Percentiles rank a stretch among this genome's conserved stretches.
phyloP scores from a whole-genome alignment of 257 asterid genomes.

The Parsonsia alboflavescens region DNA sequence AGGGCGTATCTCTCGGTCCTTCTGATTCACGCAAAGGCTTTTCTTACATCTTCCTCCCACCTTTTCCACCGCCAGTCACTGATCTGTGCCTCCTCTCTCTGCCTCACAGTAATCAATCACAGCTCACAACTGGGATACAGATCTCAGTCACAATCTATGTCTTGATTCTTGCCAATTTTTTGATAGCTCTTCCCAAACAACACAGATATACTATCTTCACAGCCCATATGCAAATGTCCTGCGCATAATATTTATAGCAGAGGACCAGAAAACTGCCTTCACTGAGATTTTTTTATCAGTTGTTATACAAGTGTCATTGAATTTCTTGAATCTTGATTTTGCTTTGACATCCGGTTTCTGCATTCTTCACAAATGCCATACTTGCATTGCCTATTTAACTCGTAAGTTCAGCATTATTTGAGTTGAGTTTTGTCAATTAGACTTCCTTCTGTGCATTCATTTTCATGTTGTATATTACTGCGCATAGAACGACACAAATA shows the following conservation, averaged over 20 bases:
- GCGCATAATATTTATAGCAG: neutral
- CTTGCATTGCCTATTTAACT: neutral
- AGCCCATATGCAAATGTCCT: neutral
- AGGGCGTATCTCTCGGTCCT: conserved; percentile 4
- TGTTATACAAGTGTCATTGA: neutral
- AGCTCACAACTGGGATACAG: neutral
- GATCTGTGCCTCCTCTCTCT: conserved; percentile 6
- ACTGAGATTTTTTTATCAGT: neutral
- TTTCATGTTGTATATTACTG: neutral
- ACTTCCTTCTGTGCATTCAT: neutral
- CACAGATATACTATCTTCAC: neutral
- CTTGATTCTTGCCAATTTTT: neutral
- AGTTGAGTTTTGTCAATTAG: neutral
- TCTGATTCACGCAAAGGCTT: conserved; percentile 22
- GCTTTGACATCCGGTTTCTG: neutral
- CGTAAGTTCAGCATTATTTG: neutral
- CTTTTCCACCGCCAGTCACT: neutral
- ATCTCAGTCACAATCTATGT: neutral
- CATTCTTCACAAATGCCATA: neutral
- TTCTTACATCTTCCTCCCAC: neutral
- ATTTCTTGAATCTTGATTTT: neutral
- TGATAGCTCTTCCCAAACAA: neutral
- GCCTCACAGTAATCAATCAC: neutral
- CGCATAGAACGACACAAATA: neutral
- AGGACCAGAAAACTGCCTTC: neutral